These are phyloP conservation scores for Dictyostelium firmibasis DNA, from an alignment of 78 protist genomes.

Conservation along the genomic window DNA sequence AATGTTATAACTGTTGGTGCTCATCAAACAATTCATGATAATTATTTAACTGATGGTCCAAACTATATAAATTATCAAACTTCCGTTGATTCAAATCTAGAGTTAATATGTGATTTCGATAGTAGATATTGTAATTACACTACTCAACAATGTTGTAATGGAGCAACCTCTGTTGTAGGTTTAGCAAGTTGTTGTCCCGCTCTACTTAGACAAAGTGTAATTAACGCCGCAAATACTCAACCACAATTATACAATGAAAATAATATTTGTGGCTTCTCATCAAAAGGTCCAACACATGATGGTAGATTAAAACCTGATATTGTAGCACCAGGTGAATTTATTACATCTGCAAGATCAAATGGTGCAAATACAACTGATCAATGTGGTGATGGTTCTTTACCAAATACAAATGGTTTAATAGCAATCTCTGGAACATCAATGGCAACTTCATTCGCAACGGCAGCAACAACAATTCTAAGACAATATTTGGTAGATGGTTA, in stretches of 20 bases:
- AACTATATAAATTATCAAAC: neutral
- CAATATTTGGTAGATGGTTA: conserved; percentile 77
- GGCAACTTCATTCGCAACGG: conserved; percentile 87
- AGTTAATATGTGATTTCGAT: conserved; percentile 18
- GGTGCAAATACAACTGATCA: conserved; percentile 21
- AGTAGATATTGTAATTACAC: conserved; percentile 4
- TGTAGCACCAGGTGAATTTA: conserved; percentile 77
- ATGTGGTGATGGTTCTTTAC: conserved; percentile 37
- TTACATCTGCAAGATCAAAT: conserved; percentile 58
- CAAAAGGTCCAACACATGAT: conserved; percentile 84
- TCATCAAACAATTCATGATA: neutral
- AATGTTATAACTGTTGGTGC: conserved; percentile 49
- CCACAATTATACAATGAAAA: conserved; percentile 1
- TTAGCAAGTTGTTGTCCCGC: neutral
- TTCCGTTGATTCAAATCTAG: neutral
- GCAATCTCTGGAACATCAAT: conserved; percentile 87
- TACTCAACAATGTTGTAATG: neutral
- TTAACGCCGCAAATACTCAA: neutral
- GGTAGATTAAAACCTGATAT: conserved; percentile 90
- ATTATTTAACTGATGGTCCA: neutral
- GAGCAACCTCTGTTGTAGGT: neutral
- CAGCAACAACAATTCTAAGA: conserved; percentile 73
- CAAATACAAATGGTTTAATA: neutral
- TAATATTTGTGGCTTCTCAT: conserved; percentile 55
- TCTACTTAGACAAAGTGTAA: neutral